Evolutionary conservation across 805 yeast genomes (phyloP).

Genomic region (Metschnikowia gruessii): DNA sequence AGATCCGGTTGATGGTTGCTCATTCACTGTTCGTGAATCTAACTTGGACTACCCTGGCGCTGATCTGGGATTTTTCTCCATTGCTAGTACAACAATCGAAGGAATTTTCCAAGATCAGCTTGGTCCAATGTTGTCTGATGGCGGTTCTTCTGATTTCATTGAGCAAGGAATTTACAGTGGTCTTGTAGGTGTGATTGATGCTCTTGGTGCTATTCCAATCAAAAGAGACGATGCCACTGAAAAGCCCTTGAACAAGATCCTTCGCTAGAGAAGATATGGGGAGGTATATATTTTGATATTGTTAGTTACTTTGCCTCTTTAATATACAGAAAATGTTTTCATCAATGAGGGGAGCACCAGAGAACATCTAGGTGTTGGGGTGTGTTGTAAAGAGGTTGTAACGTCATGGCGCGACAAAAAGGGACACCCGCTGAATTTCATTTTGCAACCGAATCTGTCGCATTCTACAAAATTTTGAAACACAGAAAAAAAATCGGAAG

Average conservation of each 20-base stretch:
- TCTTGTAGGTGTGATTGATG: slow-evolving; percentile 1
- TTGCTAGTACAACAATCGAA: slow-evolving; percentile 1
- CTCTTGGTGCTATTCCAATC: slow-evolving; percentile 8
- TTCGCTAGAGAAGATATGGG: too few species aligned
- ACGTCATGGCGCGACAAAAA: too few species aligned
- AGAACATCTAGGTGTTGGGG: too few species aligned
- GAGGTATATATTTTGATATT: too few species aligned
- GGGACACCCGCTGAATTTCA: too few species aligned
- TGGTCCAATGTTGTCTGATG: slow-evolving; percentile 2
- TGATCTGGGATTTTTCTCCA: slow-evolving; percentile 5
- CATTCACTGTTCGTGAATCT: slow-evolving; percentile 8
- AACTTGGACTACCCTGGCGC: slow-evolving; percentile 16
- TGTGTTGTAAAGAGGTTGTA: too few species aligned
- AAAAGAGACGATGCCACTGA: neutral
- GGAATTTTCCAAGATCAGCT: slow-evolving; percentile 2
- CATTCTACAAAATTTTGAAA: too few species aligned
- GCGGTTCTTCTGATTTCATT: neutral
- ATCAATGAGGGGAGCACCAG: too few species aligned
- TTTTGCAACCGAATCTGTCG: too few species aligned
- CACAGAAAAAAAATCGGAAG: too few species aligned
- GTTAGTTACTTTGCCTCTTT: too few species aligned
- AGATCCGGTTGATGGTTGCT: slow-evolving; percentile 13
- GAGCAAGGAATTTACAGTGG: neutral
- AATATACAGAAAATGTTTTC: too few species aligned
- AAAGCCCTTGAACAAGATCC: neutral